phyloP scores from a whole-genome alignment of 2,329 filamentous ascomycete species.

The Alternaria triticimaculans region DNA sequence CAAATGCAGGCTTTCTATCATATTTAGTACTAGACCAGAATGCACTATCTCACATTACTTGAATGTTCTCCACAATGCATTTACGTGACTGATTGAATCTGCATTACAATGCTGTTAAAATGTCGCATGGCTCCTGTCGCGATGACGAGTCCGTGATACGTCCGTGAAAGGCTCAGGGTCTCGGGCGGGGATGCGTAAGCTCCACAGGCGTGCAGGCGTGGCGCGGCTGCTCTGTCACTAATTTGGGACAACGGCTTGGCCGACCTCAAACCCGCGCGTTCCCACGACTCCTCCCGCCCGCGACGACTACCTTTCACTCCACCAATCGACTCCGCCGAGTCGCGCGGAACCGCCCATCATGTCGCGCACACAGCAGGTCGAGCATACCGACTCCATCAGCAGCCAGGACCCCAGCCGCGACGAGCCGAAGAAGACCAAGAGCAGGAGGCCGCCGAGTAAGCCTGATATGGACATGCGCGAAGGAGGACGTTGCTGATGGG shows the following conservation, averaged over 20 bases:
- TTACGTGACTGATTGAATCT: too few relatives aligned
- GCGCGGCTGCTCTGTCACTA: slow-evolving; percentile 32
- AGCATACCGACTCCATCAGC: slow-evolving; percentile 52
- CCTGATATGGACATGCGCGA: slow-evolving; percentile 18
- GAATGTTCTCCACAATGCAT: neutral
- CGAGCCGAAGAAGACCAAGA: slow-evolving; percentile 74
- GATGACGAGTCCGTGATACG: neutral
- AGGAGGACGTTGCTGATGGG: slow-evolving; percentile 27
- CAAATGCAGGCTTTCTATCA: slow-evolving; percentile 11
- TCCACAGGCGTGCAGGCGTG: slow-evolving; percentile 24
- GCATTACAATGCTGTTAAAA: too few relatives aligned
- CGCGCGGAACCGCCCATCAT: slow-evolving; percentile 45
- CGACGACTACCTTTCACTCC: slow-evolving; percentile 21
- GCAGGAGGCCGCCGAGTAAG: slow-evolving; percentile 86
- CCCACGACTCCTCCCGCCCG: slow-evolving; percentile 15
- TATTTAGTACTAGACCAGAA: slow-evolving; percentile 20
- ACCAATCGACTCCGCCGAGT: slow-evolving; percentile 35
- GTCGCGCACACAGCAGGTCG: slow-evolving; percentile 55
- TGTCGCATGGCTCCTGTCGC: too few relatives aligned
- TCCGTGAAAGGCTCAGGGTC: slow-evolving; percentile 18
- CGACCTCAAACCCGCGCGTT: slow-evolving; percentile 29
- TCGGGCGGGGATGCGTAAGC: slow-evolving; percentile 24
- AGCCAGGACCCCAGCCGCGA: slow-evolving; percentile 51
- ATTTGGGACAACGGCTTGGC: slow-evolving; percentile 30
- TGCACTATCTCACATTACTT: slow-evolving; percentile 2